These are phyloP conservation scores for Chloromonas sp. DNA, from an alignment of 163 green algal species.

Conservation along the genomic window DNA sequence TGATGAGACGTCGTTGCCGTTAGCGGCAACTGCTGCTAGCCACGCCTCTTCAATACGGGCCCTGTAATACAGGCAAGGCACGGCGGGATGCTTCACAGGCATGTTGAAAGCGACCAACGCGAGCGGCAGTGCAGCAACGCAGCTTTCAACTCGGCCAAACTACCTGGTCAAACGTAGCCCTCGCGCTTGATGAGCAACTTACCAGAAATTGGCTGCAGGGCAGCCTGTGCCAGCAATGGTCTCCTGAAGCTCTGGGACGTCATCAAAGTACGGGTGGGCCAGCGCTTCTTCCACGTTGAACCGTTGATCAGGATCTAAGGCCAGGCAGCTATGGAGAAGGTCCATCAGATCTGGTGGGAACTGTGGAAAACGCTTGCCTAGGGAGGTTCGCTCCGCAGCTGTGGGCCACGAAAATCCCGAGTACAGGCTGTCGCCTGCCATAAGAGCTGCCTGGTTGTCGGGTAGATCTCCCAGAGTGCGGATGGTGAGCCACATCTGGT, in stretches of 20 bases:
- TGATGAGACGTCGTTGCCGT: neutral
- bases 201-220: neutral
- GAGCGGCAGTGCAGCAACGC: too few species aligned
- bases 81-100: too few species aligned
- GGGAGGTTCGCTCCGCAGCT: neutral
- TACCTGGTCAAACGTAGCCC: too few species aligned
- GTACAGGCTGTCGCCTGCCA: slow-evolving; percentile 1
- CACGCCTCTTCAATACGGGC: neutral
- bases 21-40: neutral
- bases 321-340: slow-evolving; percentile 10
- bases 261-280: slow-evolving; percentile 12
- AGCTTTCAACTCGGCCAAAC: too few species aligned
- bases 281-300: slow-evolving; percentile 13
- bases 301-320: slow-evolving; percentile 1
- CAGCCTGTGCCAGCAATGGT: neutral
- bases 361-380: neutral
- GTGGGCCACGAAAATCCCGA: neutral
- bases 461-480: slow-evolving; percentile 20
- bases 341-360: neutral
- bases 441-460: neutral
- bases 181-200: too few species aligned
- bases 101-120: too few species aligned
- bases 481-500: slow-evolving; percentile 37
- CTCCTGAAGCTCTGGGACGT: neutral
- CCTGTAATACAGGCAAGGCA: too few species aligned